Evolutionary conservation across 2,329 filamentous ascomycete genomes (phyloP), one percentile per base, ranked within the genome.

Genomic region (Fusarium subglutinans): DNA sequence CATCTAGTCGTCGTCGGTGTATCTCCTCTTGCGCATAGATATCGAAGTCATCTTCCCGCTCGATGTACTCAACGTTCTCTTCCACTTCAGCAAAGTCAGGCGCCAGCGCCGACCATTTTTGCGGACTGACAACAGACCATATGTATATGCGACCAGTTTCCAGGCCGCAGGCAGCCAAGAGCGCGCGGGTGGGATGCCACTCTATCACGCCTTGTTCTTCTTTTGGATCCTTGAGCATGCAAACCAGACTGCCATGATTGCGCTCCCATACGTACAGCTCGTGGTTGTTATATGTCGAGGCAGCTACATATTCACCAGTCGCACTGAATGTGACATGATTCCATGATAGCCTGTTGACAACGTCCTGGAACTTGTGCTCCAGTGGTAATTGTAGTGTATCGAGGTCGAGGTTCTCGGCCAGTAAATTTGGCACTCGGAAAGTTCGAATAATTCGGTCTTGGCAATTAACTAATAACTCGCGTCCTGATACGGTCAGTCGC

Each of bases 191-290:
- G 2, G 96, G 96, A 80, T 99, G 96, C 96, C 96, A 99, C 84
- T 99, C 96, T 33, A 99, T 95, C 9, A 97, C 93, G 2, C 96
- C 96, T 70, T 98, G 91, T 83, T 99, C 97, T 83, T 99, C 96
- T 79, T 97, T 97, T 3, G 96, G 95, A 2, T 96, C 96, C 82
- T 99, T 97, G 44, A 99, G 88, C 86, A 99, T 99, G 82, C 97
- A 97, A 60, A 98, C 95, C 65, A 99, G 85, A 82, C 94, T 98
- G 57, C 96, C 96, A 79, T 97, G 94, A 63, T 92, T 93, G 62
- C 96, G 91, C 84, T 99, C 96, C 96, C 96, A 98, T 35, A 98
- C 95, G 83, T 98, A 98, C 73, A 99, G 93, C 83, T 99, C 96
- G 78, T 98, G 95, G 79, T 99, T 99, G 87, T 98, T 98, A 82